Conservation (phyloP, 768 basidiomycete genomes). For the Boletus tomentosulus region DNA sequence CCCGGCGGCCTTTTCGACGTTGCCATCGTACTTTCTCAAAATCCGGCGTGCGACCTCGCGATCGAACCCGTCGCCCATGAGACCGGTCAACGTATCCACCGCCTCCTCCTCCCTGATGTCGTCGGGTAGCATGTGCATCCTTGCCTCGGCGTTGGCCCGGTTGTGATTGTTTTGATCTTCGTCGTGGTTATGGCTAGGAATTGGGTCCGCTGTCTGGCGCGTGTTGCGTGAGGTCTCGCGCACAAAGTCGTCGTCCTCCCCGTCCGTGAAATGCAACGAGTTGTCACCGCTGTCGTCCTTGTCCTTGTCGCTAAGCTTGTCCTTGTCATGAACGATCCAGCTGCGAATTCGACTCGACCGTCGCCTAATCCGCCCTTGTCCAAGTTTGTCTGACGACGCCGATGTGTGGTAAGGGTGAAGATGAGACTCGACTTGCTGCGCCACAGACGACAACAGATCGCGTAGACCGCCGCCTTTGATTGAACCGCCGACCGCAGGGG, state of each 20-base stretch:
- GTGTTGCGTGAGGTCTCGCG: neutral
- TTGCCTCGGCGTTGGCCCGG: neutral
- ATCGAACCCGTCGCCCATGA: slow-evolving; percentile 42
- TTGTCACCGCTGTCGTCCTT: slow-evolving; percentile 7
- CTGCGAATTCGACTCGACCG: slow-evolving; percentile 14
- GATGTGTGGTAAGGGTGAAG: slow-evolving; percentile 7
- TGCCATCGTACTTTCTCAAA: slow-evolving; percentile 55
- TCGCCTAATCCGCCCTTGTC: slow-evolving; percentile 1
- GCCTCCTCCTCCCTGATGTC: slow-evolving; percentile 27
- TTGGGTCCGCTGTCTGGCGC: neutral
- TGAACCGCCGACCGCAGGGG: neutral
- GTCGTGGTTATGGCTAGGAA: neutral
- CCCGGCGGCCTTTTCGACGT: slow-evolving; percentile 52
- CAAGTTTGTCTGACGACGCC: neutral
- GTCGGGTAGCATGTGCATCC: slow-evolving; percentile 21
- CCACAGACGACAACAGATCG: slow-evolving; percentile 21
- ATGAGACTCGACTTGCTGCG: slow-evolving; percentile 23
- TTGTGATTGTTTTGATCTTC: neutral
- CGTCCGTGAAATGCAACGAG: slow-evolving; percentile 14
- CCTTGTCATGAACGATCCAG: slow-evolving; percentile 10
- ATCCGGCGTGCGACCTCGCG: slow-evolving; percentile 49
- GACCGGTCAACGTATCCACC: slow-evolving; percentile 31
- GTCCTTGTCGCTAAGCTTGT: neutral
- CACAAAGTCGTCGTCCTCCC: slow-evolving; percentile 8
- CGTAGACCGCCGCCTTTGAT: slow-evolving; percentile 6